These are phyloP conservation scores for Dictyostelium purpureum DNA, from an alignment of 78 protist genomes.

Conservation along the genomic window DNA sequence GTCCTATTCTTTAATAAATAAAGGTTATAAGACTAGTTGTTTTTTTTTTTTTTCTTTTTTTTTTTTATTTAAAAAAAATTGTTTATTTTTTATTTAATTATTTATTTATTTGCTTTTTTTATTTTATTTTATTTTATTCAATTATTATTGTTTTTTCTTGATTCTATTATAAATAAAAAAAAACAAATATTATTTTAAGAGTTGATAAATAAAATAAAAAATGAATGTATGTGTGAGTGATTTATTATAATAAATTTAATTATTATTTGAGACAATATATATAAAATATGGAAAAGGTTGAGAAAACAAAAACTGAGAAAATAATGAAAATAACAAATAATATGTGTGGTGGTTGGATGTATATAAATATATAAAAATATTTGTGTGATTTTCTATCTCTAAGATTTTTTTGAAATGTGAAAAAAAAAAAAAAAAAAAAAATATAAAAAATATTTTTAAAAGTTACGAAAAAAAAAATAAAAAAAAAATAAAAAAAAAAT, in stretches of 20 bases:
- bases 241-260: conserved; percentile 3
- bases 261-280: neutral
- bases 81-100: neutral
- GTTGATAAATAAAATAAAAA: neutral
- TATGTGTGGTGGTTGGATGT: too few species aligned
- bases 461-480: neutral
- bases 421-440: neutral
- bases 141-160: neutral
- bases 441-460: neutral
- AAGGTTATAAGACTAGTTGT: neutral
- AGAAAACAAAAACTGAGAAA: neutral
- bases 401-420: neutral
- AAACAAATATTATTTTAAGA: too few species aligned
- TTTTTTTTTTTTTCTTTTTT: neutral
- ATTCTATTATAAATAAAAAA: too few species aligned
- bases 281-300: neutral
- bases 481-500: neutral
- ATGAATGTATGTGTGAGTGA: neutral
- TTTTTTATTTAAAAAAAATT: too few species aligned
- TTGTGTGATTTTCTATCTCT: too few species aligned
- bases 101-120: neutral
- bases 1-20: too few species aligned
- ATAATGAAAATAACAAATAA: too few species aligned
- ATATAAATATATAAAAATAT: too few species aligned
- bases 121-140: too few species aligned